Conservation (phyloP, 257 asterid genomes). For the Apocynum venetum region DNA sequence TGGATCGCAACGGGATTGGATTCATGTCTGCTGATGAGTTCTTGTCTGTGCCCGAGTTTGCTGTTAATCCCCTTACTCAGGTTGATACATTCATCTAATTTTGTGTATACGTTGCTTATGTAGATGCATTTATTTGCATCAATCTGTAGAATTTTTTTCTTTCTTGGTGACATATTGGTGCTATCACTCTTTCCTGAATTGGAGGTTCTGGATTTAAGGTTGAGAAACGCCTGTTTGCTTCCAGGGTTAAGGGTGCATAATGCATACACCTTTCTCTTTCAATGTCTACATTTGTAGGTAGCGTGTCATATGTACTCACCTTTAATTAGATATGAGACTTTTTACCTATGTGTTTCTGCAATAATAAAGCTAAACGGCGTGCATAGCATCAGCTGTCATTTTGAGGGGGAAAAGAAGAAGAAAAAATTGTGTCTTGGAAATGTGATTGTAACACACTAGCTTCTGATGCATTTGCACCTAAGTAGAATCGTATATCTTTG, state of each 20-base stretch:
- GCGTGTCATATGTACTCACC: neutral
- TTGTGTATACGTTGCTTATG: neutral
- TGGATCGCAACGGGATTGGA: conserved; percentile 86
- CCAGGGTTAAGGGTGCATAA: too few relatives aligned
- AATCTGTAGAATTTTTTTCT: neutral
- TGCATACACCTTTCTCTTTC: neutral
- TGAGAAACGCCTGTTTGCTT: neutral
- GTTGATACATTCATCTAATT: conserved; percentile 22
- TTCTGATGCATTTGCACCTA: neutral
- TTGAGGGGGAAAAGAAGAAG: neutral
- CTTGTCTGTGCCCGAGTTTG: conserved; percentile 84
- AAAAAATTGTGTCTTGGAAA: neutral
- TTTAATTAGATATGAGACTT: neutral
- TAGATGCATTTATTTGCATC: neutral
- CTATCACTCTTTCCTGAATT: neutral
- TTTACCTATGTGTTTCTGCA: neutral
- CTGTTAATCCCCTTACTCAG: conserved; percentile 84
- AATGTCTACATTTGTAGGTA: neutral
- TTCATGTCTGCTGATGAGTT: conserved; percentile 86
- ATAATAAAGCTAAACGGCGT: neutral
- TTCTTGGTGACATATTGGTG: too few relatives aligned
- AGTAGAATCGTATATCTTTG: neutral
- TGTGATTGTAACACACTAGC: neutral
- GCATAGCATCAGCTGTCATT: neutral
- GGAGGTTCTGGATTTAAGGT: neutral